Evolutionary conservation across 1,139 yeast species (phyloP), one percentile per base, ranked within the genome.

Genomic region (Magnusiomyces clavatus): DNA sequence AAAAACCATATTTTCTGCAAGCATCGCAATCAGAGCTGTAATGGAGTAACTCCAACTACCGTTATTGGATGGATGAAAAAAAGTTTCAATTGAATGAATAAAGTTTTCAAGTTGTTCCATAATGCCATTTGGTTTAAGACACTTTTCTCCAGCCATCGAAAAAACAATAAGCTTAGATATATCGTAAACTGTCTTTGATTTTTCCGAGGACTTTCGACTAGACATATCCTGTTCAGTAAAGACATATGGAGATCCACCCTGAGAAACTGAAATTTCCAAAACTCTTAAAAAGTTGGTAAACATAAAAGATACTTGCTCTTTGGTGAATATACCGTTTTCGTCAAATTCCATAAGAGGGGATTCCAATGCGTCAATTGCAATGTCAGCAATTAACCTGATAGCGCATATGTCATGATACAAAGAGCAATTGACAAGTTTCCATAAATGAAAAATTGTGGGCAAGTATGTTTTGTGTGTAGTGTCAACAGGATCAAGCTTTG

Each of bases 61-160:
- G 17, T 76, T 69, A 64, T 90, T 90, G 0, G 97, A 89, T 3
- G 98, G 98, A 68, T 92, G 97, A 12, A 83, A 83, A 67, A 83
- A 87, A 39, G 96, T 86, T 58, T 81, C 84, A n/a, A 89, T 73
- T 0, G 95, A 82, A 56, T 82, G 82, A 31, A 84, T 63, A 43
- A 86, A 69, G 0, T 80, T 75, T 42, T 74, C 73, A 14, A 92
- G 61, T 43, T 76, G 72, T 12, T 74, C 78, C 58, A 86, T 64
- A 13, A 83, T 75, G 2, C 78, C 78, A n/a, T 70, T 76, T 4
- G 73, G 69, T 40, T 68, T 61, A 36, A 61, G 45, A 42, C 60
- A 56, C 39, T 48, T 62, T 12, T 74, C 70, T 0, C 88, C 85
- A 40, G 61, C 54, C 8, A 89, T 69, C 0, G 94, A 83, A 64